A percentile compares a stretch with the other conserved stretches of the same genome.
phyloP scores from a whole-genome alignment of 768 basidiomycete species.

The Lentinula sp. region DNA sequence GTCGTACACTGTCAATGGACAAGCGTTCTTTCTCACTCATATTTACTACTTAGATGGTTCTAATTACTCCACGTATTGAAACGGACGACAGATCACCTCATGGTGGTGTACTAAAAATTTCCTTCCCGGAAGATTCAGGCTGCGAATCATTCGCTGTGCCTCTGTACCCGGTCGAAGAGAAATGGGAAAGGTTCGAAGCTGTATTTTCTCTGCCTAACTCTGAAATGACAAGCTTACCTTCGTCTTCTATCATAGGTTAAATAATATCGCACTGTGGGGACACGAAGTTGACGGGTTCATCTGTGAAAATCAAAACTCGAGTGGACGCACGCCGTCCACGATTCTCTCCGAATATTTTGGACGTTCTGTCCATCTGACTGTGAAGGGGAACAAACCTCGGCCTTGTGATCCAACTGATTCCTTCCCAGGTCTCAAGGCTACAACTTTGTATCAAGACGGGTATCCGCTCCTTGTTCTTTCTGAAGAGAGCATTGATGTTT shows the following conservation, averaged over 20 bases:
- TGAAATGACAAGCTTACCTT: neutral
- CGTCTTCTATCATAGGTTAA: conserved; percentile 33
- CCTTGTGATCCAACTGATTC: conserved; percentile 39
- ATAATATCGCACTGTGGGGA: conserved; percentile 46
- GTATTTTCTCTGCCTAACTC: neutral
- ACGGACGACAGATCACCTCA: conserved; percentile 36
- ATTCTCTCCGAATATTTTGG: conserved; percentile 59
- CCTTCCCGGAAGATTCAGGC: conserved; percentile 54
- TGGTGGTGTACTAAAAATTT: conserved; percentile 45
- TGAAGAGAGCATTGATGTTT: conserved; percentile 52
- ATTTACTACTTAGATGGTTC: conserved; percentile 49
- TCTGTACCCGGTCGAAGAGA: conserved; percentile 44
- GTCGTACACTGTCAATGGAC: neutral
- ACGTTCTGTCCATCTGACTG: conserved; percentile 54
- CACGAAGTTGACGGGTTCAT: conserved; percentile 60
- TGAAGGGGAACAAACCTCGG: conserved; percentile 59
- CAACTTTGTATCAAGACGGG: conserved; percentile 60
- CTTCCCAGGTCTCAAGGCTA: conserved; percentile 55
- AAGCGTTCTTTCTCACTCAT: neutral
- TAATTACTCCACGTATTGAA: conserved; percentile 54
- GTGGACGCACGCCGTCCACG: conserved; percentile 39
- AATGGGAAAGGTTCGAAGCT: conserved; percentile 52
- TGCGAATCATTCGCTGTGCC: conserved; percentile 56
- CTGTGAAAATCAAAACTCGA: conserved; percentile 29
- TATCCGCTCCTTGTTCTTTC: conserved; percentile 66